A percentile compares a stretch with the other conserved stretches of the same genome.
These are phyloP conservation scores for Coniochaeta prunicola DNA, from an alignment of 2,329 filamentous ascomycete genomes.

Conservation along the genomic window DNA sequence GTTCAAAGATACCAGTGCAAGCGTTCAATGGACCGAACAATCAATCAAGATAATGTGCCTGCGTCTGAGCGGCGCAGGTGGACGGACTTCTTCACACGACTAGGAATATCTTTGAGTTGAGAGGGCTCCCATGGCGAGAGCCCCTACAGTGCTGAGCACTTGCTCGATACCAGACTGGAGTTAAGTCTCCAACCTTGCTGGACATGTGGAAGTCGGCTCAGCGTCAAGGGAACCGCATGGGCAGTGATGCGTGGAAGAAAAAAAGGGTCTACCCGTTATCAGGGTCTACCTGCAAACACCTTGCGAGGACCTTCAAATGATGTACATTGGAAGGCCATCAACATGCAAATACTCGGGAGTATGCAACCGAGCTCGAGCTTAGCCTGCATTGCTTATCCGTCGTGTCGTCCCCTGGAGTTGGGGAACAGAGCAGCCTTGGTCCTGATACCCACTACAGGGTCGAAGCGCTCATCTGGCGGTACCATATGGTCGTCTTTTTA, in stretches of 20 bases:
- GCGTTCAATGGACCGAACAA: neutral
- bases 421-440: neutral
- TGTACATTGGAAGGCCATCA: neutral
- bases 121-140: neutral
- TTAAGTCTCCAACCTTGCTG: neutral
- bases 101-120: neutral
- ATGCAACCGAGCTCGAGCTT: no score
- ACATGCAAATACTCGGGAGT: neutral
- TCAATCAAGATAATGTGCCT: no score
- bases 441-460: neutral
- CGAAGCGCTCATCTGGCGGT: neutral
- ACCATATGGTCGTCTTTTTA: neutral
- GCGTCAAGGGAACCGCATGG: neutral
- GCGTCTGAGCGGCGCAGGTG: neutral
- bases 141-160: neutral
- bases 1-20: neutral
- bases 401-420: neutral
- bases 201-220: neutral
- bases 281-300: neutral
- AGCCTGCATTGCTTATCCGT: neutral
- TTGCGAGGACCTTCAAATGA: neutral
- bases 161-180: neutral
- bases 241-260: neutral
- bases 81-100: neutral
- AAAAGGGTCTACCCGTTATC: neutral